Conservation (phyloP, 768 basidiomycete genomes). For the Phanerochaete sordida region DNA sequence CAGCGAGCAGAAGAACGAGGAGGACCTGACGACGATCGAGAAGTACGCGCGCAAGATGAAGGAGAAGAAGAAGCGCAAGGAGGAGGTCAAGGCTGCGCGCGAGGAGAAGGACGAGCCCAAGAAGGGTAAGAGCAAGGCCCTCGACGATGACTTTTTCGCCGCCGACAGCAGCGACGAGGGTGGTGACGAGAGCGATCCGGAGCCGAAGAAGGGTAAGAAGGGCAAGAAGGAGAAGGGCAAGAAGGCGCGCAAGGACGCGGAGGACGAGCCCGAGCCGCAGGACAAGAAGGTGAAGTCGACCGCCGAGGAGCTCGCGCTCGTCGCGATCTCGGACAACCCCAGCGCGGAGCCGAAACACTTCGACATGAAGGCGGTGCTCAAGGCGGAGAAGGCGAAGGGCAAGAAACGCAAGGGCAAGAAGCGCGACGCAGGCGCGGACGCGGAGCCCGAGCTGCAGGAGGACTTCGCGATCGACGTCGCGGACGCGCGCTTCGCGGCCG, state of each 20-base stretch:
- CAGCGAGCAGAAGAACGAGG: conserved; percentile 39
- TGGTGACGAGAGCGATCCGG: conserved; percentile 16
- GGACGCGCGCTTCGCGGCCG: conserved; percentile 82
- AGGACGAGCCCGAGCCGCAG: conserved; percentile 7
- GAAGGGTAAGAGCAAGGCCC: conserved; percentile 16
- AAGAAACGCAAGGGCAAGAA: conserved; percentile 37
- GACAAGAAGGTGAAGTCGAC: conserved; percentile 40
- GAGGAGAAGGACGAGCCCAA: conserved; percentile 22
- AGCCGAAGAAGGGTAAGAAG: conserved; percentile 19
- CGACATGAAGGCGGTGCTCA: conserved; percentile 84
- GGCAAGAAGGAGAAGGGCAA: conserved; percentile 17
- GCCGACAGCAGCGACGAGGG: conserved; percentile 37
- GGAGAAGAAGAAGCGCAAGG: conserved; percentile 83
- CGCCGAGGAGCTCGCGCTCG: conserved; percentile 61
- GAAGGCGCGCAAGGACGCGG: conserved; percentile 13
- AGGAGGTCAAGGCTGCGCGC: conserved; percentile 46
- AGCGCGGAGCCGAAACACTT: conserved; percentile 72
- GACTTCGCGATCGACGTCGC: conserved; percentile 80
- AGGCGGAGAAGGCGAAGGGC: conserved; percentile 71
- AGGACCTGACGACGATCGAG: conserved; percentile 86
- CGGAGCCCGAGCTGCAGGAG: conserved; percentile 67
- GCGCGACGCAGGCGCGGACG: conserved; percentile 46
- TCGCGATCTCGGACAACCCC: conserved; percentile 54
- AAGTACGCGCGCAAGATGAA: conserved; percentile 86
- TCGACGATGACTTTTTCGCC: conserved; percentile 78